Evolutionary conservation across 805 yeast species (phyloP).

Genomic region (Candida wancherniae): DNA sequence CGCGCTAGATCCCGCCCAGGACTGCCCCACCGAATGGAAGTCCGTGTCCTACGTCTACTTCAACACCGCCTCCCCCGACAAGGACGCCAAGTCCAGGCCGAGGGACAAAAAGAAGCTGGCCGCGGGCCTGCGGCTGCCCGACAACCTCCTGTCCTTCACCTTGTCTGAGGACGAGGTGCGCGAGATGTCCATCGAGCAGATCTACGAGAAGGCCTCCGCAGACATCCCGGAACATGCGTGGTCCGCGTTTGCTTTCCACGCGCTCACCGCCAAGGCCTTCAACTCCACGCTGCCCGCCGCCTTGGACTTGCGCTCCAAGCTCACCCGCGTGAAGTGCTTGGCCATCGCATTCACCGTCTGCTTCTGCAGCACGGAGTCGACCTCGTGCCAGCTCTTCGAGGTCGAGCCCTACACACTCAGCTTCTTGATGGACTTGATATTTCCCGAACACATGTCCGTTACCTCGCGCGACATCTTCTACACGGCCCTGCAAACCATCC

Average conservation of each 20-base stretch:
- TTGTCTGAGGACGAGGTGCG: conserved; percentile 55
- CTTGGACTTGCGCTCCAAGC: conserved; percentile 49
- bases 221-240: conserved; percentile 59
- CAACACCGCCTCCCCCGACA: conserved; percentile 4
- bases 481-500: conserved; percentile 63
- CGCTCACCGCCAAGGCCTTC: conserved; percentile 70
- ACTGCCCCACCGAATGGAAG: conserved; percentile 55
- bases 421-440: conserved; percentile 66
- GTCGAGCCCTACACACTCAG: conserved; percentile 65
- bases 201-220: conserved; percentile 56
- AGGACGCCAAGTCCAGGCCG: conserved; percentile 15
- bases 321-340: conserved; percentile 60
- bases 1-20: conserved; percentile 36
- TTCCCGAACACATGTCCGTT: conserved; percentile 48
- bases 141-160: conserved; percentile 48
- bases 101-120: conserved; percentile 9
- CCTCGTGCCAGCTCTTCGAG: conserved; percentile 64
- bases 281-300: conserved; percentile 50
- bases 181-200: conserved; percentile 52
- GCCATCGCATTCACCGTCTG: conserved; percentile 63
- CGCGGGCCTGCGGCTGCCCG: conserved; percentile 16
- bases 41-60: conserved; percentile 50
- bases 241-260: conserved; percentile 58
- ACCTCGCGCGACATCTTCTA: conserved; percentile 51
- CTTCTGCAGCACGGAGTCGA: conserved; percentile 50